Evolutionary conservation across 192 early-diverging fungal genomes (phyloP).

Genomic region (Coemansia interrupta): DNA sequence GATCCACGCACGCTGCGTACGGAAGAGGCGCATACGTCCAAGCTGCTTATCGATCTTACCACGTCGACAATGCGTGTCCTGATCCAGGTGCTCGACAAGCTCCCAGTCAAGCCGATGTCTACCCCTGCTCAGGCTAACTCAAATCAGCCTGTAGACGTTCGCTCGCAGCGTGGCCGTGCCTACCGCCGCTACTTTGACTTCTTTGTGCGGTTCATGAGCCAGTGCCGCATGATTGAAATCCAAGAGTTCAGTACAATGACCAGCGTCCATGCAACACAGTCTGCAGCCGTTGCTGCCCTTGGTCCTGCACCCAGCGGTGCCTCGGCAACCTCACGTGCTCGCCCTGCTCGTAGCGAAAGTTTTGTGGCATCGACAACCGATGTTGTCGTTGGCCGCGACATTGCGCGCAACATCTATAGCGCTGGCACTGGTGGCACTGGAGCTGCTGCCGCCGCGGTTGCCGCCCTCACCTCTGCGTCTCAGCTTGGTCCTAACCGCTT

Average conservation of each 20-base stretch:
- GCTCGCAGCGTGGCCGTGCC: conserved; percentile 41
- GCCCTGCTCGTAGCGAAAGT: conserved; percentile 45
- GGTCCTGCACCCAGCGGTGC: conserved; percentile 7
- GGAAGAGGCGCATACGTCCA: conserved; percentile 39
- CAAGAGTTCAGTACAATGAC: conserved; percentile 55
- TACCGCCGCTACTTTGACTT: conserved; percentile 55
- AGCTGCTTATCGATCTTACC: conserved; percentile 46
- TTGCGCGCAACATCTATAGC: conserved; percentile 53
- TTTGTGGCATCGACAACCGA: conserved; percentile 42
- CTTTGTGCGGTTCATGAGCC: conserved; percentile 56
- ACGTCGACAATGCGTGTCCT: conserved; percentile 43
- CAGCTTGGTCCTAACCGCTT: conserved; percentile 23
- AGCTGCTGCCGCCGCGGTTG: conserved; percentile 3
- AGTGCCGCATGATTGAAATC: conserved; percentile 55
- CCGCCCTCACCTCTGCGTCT: background rate
- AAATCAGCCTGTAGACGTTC: conserved; percentile 38
- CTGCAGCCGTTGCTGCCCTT: conserved; percentile 21
- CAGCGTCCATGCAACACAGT: conserved; percentile 43
- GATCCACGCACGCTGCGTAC: conserved; percentile 47
- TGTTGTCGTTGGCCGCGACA: conserved; percentile 49
- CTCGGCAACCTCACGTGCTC: conserved; percentile 9
- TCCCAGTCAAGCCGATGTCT: conserved; percentile 49
- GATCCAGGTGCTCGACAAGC: conserved; percentile 48
- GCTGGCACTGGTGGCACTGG: background rate
- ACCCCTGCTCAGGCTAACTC: conserved; percentile 10